These are phyloP conservation scores for Ramichloridium luteum DNA, from an alignment of 2,329 filamentous ascomycete genomes.

Conservation along the genomic window DNA sequence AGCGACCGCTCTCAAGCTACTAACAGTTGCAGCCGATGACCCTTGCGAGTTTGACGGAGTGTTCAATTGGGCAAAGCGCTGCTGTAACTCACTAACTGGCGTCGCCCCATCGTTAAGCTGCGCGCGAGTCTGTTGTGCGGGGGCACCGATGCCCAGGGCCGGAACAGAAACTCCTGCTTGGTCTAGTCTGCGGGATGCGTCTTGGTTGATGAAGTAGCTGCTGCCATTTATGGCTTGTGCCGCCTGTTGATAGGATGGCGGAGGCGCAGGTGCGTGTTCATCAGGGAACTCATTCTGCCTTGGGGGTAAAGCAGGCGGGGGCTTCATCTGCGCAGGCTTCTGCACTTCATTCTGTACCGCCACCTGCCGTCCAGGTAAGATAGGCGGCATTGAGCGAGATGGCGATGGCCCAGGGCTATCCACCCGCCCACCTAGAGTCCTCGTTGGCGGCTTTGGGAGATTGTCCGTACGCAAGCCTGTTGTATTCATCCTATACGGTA, in stretches of 20 bases:
- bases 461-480: slow-evolving; percentile 57
- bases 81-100: slow-evolving; percentile 55
- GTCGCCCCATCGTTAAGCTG: slow-evolving; percentile 14
- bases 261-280: slow-evolving; percentile 33
- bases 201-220: slow-evolving; percentile 38
- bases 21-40: slow-evolving; percentile 17
- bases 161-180: slow-evolving; percentile 68
- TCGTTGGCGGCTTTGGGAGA: slow-evolving; percentile 58
- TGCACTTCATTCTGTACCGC: too few species aligned
- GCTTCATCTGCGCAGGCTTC: slow-evolving; percentile 9
- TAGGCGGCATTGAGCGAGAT: too few species aligned
- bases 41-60: slow-evolving; percentile 20
- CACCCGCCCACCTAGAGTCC: slow-evolving; percentile 25
- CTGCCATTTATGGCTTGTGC: slow-evolving; percentile 3
- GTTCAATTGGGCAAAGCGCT: slow-evolving; percentile 46
- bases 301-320: slow-evolving; percentile 14
- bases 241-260: slow-evolving; percentile 34
- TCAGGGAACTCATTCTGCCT: slow-evolving; percentile 45
- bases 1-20: slow-evolving; percentile 18
- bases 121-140: slow-evolving; percentile 2
- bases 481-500: slow-evolving; percentile 57
- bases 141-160: slow-evolving; percentile 56
- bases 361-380: too few species aligned
- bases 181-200: slow-evolving; percentile 53
- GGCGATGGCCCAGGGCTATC: slow-evolving; percentile 5